Conservation (phyloP, 139 green algal species). For the Coelastrella sp. region DNA sequence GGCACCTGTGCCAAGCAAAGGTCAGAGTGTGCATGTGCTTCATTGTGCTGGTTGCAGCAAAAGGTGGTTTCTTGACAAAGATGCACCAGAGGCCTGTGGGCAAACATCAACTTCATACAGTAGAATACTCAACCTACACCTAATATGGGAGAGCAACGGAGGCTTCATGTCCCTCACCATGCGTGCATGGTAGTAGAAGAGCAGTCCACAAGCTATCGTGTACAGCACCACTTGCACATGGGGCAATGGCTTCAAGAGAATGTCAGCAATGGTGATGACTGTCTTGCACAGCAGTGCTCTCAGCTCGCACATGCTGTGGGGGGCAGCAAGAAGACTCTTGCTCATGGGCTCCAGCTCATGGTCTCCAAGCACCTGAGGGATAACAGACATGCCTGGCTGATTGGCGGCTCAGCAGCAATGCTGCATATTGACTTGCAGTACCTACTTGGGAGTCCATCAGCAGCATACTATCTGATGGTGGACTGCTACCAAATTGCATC, state of each 20-base stretch:
- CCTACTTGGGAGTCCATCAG: too few relatives aligned
- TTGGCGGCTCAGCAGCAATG: background rate
- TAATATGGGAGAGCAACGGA: too few relatives aligned
- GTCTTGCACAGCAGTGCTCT: slow-evolving; percentile 56
- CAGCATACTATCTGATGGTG: too few relatives aligned
- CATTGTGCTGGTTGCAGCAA: too few relatives aligned
- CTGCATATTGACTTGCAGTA: too few relatives aligned
- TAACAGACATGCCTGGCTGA: background rate
- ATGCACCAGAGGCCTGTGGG: too few relatives aligned
- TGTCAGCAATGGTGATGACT: slow-evolving; percentile 53
- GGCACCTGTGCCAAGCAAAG: slow-evolving; percentile 46
- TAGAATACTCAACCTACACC: too few relatives aligned
- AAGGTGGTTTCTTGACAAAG: too few relatives aligned
- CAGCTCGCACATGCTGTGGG: slow-evolving; percentile 59
- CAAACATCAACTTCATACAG: too few relatives aligned
- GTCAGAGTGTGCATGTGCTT: too few relatives aligned
- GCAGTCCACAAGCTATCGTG: slow-evolving; percentile 19
- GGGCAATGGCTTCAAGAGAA: slow-evolving; percentile 49
- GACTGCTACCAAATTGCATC: too few relatives aligned
- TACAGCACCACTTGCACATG: slow-evolving; percentile 56
- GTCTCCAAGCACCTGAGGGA: slow-evolving; percentile 56
- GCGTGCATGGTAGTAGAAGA: slow-evolving; percentile 54
- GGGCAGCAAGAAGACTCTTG: slow-evolving; percentile 51
- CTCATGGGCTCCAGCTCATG: slow-evolving; percentile 62
- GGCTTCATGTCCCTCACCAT: slow-evolving; percentile 36